Evolutionary conservation across 441 rosid species (phyloP), one percentile per base, ranked within the genome.

Genomic region (Cnidoscolus chayamansa): DNA sequence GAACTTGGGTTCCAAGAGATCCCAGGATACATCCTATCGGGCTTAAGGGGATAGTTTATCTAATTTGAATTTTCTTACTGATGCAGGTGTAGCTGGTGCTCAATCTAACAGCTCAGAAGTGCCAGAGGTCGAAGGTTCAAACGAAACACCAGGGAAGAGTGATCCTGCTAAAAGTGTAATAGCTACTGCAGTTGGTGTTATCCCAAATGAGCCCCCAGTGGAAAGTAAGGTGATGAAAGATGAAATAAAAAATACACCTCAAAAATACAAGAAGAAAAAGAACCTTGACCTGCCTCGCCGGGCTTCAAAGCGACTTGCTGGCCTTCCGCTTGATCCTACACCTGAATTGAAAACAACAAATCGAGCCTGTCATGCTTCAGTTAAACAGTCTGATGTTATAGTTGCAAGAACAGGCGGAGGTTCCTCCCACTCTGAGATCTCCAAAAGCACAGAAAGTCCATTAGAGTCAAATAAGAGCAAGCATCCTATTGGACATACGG

Each of bases 241-340:
- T 77, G 81, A 82, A 79, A 71, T 47, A 60, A 76, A 67, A 73
- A 83, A 75, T 76, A 65, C 35, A 50, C 66, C 19, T 56, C 63
- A 69, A 65, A 82, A 81, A 40, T 76, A 82, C 61, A 79, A 77
- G 74, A 25, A 25, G 25, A 87, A 74, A 68, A 85, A 80, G 50
- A 77, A 69, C 25, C 20, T 72, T 19, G 75, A 81, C 62, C 67
- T 82, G 61, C 85, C 92, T 49, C 87, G 92, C 43, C 83, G 97
- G 67, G 80, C 93, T 76, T 95, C 99, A 74, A 92, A 86, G 77
- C 86, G 99, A 47, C 91, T 92, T 76, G 94, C 99, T 79, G 98
- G 97, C 57, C 75, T 90, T 67, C 86, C 87, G 54, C 89, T 86
- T 69, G 88, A 91, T 74, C 88, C 88, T 47, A 76, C 79, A 48